phyloP scores from a whole-genome alignment of 768 basidiomycete genomes.

The Russula lepida region DNA sequence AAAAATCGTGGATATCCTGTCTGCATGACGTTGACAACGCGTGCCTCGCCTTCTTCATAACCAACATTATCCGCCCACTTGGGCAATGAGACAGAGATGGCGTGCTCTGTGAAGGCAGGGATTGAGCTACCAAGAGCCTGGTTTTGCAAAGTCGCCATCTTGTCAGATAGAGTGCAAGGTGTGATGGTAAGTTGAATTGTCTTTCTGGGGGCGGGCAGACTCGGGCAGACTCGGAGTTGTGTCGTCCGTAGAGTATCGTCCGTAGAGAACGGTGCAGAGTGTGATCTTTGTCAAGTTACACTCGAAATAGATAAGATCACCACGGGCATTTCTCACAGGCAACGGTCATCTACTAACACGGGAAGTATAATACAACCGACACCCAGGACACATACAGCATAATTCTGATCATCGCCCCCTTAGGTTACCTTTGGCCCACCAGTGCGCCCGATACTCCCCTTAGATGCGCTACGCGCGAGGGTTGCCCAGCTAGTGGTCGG shows the following conservation, averaged over 20 bases:
- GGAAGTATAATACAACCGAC: not conserved
- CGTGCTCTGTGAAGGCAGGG: conserved; percentile 70
- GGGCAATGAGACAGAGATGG: conserved; percentile 91
- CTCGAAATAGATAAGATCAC: not conserved
- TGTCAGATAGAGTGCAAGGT: not conserved
- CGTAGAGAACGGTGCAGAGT: not conserved
- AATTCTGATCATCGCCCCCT: not conserved
- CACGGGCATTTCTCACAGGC: not conserved
- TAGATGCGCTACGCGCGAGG: conserved; percentile 14
- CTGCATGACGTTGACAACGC: conserved; percentile 73
- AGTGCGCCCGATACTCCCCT: conserved; percentile 9
- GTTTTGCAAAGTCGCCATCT: conserved; percentile 12
- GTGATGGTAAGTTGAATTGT: not conserved
- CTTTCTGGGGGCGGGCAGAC: not conserved
- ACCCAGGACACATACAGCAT: not conserved
- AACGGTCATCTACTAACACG: too few species aligned
- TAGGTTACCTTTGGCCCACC: not conserved
- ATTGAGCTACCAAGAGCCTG: conserved; percentile 45
- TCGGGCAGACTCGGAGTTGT: not conserved
- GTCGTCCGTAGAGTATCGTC: not conserved
- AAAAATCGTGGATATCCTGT: conserved; percentile 94
- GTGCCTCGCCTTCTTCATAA: conserved; percentile 83
- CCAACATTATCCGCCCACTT: conserved; percentile 87
- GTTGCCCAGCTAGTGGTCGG: conserved; percentile 1
- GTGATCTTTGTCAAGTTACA: not conserved